Percentiles rank a stretch among this genome's conserved stretches.
These are phyloP conservation scores for Ensete glaucum DNA, from an alignment of 176 grass and related monocot species.

Conservation along the genomic window DNA sequence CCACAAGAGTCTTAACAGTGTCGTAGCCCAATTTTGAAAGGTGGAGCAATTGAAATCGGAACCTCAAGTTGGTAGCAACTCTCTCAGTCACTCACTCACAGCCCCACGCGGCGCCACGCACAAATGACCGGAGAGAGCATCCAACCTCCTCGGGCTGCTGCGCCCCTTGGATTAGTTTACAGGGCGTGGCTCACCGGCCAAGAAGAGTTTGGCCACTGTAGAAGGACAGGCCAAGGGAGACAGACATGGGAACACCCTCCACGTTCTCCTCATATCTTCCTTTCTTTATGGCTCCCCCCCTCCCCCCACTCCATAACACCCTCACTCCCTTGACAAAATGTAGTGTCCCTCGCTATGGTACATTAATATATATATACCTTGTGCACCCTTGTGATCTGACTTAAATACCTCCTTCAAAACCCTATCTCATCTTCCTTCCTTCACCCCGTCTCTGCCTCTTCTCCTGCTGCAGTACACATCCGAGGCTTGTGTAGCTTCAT, in stretches of 20 bases:
- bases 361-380: background rate
- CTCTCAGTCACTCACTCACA: too few relatives aligned
- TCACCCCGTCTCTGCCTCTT: background rate
- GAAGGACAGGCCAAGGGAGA: constrained; percentile 3
- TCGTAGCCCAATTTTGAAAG: too few relatives aligned
- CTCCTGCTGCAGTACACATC: background rate
- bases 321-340: constrained; percentile 6
- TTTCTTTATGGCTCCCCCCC: background rate
- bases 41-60: too few relatives aligned
- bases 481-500: too few relatives aligned
- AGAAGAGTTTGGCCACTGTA: background rate
- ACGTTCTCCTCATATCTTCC: constrained; percentile 24
- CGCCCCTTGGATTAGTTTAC: background rate
- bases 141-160: constrained; percentile 8
- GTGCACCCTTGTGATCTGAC: background rate
- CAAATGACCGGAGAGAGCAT: constrained; percentile 3
- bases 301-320: too few relatives aligned
- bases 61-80: too few relatives aligned
- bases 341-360: background rate
- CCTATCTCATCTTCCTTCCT: background rate
- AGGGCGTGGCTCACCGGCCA: background rate
- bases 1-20: too few relatives aligned
- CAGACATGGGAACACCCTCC: constrained; percentile 26
- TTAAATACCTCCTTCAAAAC: background rate
- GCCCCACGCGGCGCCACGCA: background rate